Evolutionary conservation across 2,329 filamentous ascomycete genomes (phyloP).

Genomic region (Hypocreales sp.): DNA sequence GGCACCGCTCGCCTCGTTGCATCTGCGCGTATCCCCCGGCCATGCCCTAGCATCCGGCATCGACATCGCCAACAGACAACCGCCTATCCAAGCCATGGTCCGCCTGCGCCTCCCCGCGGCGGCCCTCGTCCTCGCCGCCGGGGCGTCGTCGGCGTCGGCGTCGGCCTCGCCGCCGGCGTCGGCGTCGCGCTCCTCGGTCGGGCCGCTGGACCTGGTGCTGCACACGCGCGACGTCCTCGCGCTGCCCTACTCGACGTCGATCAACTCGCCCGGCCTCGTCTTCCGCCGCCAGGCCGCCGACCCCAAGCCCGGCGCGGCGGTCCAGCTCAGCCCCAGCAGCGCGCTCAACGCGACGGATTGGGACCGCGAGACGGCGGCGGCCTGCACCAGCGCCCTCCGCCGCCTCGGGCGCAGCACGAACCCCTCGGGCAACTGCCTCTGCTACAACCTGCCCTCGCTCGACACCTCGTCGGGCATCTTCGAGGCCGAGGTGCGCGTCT

Average conservation of each 20-base stretch:
- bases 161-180: conserved; percentile 2
- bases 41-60: too few relatives aligned
- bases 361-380: conserved; percentile 36
- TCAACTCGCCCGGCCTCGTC: conserved; percentile 3
- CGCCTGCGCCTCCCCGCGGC: not conserved
- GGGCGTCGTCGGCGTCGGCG: not conserved
- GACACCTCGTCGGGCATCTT: conserved; percentile 55
- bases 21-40: too few relatives aligned
- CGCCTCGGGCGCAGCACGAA: conserved; percentile 46
- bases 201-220: conserved; percentile 8
- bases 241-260: conserved; percentile 11
- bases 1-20: too few relatives aligned
- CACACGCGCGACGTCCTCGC: conserved; percentile 14
- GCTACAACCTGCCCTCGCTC: conserved; percentile 66
- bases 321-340: conserved; percentile 23
- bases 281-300: conserved; percentile 2
- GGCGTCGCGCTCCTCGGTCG: conserved; percentile 3
- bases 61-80: too few relatives aligned
- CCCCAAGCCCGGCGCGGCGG: conserved; percentile 5
- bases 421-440: conserved; percentile 62
- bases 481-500: conserved; percentile 62
- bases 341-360: conserved; percentile 39
- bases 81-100: too few relatives aligned
- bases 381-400: conserved; percentile 42
- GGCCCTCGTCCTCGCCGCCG: not conserved